phyloP scores from a whole-genome alignment of 345 rosid species.

The Corymbia maculata region DNA sequence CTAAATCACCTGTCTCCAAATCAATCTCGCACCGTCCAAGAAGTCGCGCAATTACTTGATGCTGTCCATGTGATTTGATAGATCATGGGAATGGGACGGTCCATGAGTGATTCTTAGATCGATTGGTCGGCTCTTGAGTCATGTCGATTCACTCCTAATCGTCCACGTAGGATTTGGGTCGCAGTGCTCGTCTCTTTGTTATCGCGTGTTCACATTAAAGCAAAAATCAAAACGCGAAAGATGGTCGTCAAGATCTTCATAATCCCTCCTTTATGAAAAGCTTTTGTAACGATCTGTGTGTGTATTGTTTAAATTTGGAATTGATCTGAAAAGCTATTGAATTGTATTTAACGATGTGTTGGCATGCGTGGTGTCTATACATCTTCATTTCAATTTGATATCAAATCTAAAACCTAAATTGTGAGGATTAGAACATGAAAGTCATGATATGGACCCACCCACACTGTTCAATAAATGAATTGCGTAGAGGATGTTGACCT shows the following conservation, averaged over 20 bases:
- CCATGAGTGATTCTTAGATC: background rate
- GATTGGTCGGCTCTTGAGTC: background rate
- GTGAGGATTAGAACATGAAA: background rate
- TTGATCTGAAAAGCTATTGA: too few relatives aligned
- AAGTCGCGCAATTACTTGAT: background rate
- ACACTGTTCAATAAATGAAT: background rate
- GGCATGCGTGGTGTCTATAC: too few relatives aligned
- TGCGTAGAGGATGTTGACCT: background rate
- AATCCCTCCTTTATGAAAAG: background rate
- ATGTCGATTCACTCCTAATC: background rate
- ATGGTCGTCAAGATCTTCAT: too few relatives aligned
- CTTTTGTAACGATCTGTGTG: background rate
- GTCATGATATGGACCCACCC: background rate
- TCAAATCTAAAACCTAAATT: background rate
- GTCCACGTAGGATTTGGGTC: rapidly evolving
- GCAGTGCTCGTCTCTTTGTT: background rate
- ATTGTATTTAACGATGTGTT: background rate
- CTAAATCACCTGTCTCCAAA: background rate
- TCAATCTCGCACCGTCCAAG: background rate
- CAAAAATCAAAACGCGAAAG: rapidly evolving
- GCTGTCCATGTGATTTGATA: background rate
- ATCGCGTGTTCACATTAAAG: too few relatives aligned
- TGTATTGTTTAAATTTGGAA: background rate
- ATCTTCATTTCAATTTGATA: background rate
- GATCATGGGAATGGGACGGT: background rate